Evolutionary conservation across 495 filamentous ascomycete species (phyloP).

Genomic region (Penicillium egyptiacum): DNA sequence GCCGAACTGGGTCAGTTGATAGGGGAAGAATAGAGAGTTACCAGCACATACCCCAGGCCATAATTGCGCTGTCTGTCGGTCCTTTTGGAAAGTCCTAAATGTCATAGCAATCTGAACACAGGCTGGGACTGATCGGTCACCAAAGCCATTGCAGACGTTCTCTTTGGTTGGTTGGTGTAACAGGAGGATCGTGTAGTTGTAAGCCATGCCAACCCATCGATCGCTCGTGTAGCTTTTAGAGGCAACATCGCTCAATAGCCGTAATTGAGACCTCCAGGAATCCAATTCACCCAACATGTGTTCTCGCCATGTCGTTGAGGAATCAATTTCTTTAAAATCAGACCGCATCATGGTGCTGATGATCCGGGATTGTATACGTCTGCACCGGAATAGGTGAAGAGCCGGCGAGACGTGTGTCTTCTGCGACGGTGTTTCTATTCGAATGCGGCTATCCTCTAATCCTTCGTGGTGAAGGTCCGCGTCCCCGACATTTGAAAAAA

Average conservation of each 20-base stretch:
- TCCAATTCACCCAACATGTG: slow-evolving; percentile 24
- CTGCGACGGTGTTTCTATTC: slow-evolving; percentile 11
- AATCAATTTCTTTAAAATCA: slow-evolving; percentile 15
- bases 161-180: slow-evolving; percentile 21
- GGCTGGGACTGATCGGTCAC: slow-evolving; percentile 17
- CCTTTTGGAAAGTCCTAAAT: slow-evolving; percentile 25
- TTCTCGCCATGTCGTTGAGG: slow-evolving; percentile 17
- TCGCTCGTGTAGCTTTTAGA: slow-evolving; percentile 23
- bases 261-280: slow-evolving; percentile 20
- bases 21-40: not conserved
- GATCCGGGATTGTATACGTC: slow-evolving; percentile 26
- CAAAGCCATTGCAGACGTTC: slow-evolving; percentile 14
- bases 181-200: slow-evolving; percentile 23
- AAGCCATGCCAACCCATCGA: slow-evolving; percentile 28
- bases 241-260: slow-evolving; percentile 17
- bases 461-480: slow-evolving; percentile 10
- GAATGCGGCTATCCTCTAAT: slow-evolving; percentile 1
- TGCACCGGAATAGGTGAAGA: slow-evolving; percentile 23
- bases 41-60: slow-evolving; percentile 24
- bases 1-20: not conserved
- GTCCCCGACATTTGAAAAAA: slow-evolving; percentile 25
- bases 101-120: slow-evolving; percentile 19
- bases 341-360: slow-evolving; percentile 23
- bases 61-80: slow-evolving; percentile 25
- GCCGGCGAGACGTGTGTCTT: slow-evolving; percentile 24